Conservation (phyloP, 345 rosid species). For the Eucalyptus sideroxylon region DNA sequence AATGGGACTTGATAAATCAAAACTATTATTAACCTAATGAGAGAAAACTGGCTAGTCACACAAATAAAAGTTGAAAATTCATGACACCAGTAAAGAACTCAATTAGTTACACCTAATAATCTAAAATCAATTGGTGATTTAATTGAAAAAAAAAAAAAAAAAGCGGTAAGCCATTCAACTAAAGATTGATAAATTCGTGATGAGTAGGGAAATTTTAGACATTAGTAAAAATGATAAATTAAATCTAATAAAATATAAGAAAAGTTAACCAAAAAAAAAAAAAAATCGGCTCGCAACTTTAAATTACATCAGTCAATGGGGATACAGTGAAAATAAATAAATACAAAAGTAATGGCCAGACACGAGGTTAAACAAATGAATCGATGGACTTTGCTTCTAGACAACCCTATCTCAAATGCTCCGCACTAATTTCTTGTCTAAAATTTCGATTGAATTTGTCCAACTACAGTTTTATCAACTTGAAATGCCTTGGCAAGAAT, state of each 20-base stretch:
- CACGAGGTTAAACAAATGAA: background rate
- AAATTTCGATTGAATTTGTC: background rate
- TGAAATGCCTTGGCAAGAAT: background rate
- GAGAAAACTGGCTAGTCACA: no score
- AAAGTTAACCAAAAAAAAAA: background rate
- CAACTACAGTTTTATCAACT: background rate
- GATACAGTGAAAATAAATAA: background rate
- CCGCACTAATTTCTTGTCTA: background rate
- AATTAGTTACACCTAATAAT: no score
- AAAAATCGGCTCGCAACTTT: background rate
- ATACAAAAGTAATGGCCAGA: background rate
- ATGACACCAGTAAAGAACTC: no score
- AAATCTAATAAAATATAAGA: background rate
- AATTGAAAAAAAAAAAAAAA: no score
- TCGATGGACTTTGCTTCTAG: background rate
- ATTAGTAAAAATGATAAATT: background rate
- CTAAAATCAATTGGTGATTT: no score
- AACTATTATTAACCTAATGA: no score
- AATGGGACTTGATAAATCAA: no score
- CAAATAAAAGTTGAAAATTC: no score
- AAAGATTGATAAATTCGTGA: no score
- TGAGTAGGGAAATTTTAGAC: background rate
- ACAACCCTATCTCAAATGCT: background rate
- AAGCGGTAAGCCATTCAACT: no score
- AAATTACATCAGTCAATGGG: background rate